A percentile compares a stretch with the other conserved stretches of the same genome.
Conservation (phyloP, 1,284 basidiomycete species). For the Ceratobasidium sp. region DNA sequence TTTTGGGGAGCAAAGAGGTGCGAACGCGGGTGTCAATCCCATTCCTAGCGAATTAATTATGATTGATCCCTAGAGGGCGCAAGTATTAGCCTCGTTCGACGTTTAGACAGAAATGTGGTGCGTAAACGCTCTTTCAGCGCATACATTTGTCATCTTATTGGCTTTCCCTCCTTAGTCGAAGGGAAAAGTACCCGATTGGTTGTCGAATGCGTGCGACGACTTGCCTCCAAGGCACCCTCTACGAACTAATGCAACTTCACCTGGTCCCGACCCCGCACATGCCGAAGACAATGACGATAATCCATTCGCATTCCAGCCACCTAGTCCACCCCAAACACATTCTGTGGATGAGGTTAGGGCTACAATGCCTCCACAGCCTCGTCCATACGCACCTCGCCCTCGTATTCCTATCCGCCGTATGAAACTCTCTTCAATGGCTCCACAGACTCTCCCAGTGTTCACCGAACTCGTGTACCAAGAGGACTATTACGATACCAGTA, state of each 20-base stretch:
- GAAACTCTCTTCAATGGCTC: conserved; percentile 17
- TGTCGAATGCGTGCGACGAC: conserved; percentile 19
- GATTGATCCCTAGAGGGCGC: neutral
- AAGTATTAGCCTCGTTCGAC: conserved; percentile 17
- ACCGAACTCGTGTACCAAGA: conserved; percentile 29
- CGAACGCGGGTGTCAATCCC: neutral
- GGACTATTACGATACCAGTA: conserved; percentile 11
- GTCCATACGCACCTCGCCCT: neutral
- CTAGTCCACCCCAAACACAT: conserved; percentile 15
- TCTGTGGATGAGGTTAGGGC: neutral
- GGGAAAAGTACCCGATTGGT: conserved; percentile 25
- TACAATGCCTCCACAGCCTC: neutral
- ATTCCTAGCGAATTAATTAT: no score
- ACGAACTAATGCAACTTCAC: neutral
- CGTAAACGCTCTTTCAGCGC: neutral
- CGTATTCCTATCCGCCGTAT: conserved; percentile 3
- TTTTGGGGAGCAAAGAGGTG: conserved; percentile 32
- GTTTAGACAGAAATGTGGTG: conserved; percentile 5
- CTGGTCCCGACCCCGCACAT: neutral
- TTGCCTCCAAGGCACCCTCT: conserved; percentile 28
- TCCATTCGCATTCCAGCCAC: conserved; percentile 34
- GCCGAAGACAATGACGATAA: neutral
- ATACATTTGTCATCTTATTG: conserved; percentile 14
- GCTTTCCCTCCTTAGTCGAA: conserved; percentile 11
- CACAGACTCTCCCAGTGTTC: conserved; percentile 9